phyloP scores from a whole-genome alignment of 2,329 filamentous ascomycete genomes.

The Sporothrix schenckii region DNA sequence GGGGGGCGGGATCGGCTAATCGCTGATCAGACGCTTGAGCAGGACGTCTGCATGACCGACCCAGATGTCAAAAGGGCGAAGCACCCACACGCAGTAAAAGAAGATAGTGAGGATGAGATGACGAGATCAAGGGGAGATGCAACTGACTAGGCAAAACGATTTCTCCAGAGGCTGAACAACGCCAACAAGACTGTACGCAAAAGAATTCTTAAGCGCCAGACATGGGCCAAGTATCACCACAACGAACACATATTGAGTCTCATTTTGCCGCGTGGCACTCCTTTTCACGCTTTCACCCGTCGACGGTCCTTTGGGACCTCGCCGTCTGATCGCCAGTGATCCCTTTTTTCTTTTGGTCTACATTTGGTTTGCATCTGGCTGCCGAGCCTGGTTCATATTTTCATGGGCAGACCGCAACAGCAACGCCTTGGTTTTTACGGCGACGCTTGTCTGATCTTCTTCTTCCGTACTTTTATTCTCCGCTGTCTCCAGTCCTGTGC shows the following conservation, averaged over 20 bases:
- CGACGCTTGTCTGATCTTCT: not conserved
- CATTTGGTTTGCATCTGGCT: not conserved
- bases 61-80: not conserved
- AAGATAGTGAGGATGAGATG: not conserved
- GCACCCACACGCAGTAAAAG: not conserved
- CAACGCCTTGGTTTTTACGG: not conserved
- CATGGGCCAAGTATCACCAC: not conserved
- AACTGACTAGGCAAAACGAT: not conserved
- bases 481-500: not conserved
- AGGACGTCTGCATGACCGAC: slow-evolving; percentile 1
- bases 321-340: slow-evolving; percentile 26
- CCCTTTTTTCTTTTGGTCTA: not conserved
- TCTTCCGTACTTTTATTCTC: slow-evolving; percentile 2
- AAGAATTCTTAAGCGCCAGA: not conserved
- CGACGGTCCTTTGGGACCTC: not conserved
- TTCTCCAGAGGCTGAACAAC: no score
- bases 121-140: not conserved
- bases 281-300: not conserved
- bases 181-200: not conserved
- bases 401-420: not conserved
- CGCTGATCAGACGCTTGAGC: slow-evolving; percentile 26
- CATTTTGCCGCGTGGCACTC: not conserved
- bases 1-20: slow-evolving; percentile 25
- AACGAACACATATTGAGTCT: not conserved
- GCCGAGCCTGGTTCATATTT: slow-evolving; percentile 11